Percentiles rank a stretch among this genome's conserved stretches.
phyloP scores from a whole-genome alignment of 2,329 filamentous ascomycete species.

The Didymella lethalis region DNA sequence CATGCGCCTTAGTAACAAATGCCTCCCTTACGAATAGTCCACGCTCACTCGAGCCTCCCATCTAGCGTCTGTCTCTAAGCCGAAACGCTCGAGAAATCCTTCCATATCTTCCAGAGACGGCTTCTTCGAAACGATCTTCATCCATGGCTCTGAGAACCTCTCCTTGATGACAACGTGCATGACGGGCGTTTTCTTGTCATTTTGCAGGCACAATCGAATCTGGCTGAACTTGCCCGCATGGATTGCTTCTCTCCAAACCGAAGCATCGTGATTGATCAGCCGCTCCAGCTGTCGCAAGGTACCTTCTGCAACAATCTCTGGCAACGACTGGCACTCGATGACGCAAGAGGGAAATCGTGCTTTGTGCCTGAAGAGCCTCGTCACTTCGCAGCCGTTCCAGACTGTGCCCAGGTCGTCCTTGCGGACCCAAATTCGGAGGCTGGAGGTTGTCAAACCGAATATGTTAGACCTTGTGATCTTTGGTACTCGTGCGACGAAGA shows the following conservation, averaged over 20 bases:
- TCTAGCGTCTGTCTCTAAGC: slow-evolving; percentile 2
- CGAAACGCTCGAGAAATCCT: not conserved
- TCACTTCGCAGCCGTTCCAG: slow-evolving; percentile 14
- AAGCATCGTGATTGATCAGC: slow-evolving; percentile 26
- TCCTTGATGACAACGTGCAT: slow-evolving; percentile 29
- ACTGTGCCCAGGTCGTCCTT: slow-evolving; percentile 8
- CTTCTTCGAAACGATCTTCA: slow-evolving; percentile 12
- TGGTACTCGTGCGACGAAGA: slow-evolving; percentile 24
- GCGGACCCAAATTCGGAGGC: slow-evolving; percentile 26
- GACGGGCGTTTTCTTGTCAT: not conserved
- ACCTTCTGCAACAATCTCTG: not conserved
- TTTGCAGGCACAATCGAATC: slow-evolving; percentile 13
- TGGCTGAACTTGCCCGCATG: slow-evolving; percentile 21
- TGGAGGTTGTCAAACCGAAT: slow-evolving; percentile 5
- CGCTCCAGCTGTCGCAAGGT: slow-evolving; percentile 13
- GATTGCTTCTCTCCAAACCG: slow-evolving; percentile 26
- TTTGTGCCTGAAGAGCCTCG: slow-evolving; percentile 31
- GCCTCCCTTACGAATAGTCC: slow-evolving; percentile 25
- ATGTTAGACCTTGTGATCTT: slow-evolving; percentile 2
- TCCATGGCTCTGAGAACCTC: slow-evolving; percentile 27
- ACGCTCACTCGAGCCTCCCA: slow-evolving; percentile 22
- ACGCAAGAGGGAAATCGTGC: slow-evolving; percentile 27
- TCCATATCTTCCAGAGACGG: not conserved
- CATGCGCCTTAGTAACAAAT: not conserved
- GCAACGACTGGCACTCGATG: slow-evolving; percentile 8